A percentile compares a stretch with the other conserved stretches of the same genome.
phyloP scores from a whole-genome alignment of 2,329 filamentous ascomycete genomes.

The Paecilomyces dactylethromorphus region DNA sequence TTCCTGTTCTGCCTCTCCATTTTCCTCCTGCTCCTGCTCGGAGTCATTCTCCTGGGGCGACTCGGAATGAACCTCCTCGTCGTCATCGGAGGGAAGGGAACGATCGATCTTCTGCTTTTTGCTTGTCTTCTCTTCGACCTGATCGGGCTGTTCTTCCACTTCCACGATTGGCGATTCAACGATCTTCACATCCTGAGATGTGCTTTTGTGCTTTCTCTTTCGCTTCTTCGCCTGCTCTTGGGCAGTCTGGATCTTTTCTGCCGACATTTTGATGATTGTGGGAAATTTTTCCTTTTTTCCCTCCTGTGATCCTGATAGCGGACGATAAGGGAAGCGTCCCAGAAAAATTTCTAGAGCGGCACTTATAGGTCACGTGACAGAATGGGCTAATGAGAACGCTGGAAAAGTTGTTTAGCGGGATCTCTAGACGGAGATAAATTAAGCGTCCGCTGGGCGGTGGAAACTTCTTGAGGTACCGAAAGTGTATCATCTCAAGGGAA shows the following conservation, averaged over 20 bases:
- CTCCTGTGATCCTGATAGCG: neutral
- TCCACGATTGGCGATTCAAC: slow-evolving; percentile 7
- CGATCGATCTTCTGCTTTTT: slow-evolving; percentile 14
- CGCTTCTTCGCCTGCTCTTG: slow-evolving; percentile 36
- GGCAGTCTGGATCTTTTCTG: slow-evolving; percentile 31
- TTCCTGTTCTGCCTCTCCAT: slow-evolving; percentile 24
- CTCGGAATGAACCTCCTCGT: slow-evolving; percentile 32
- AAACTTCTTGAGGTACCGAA: too few species aligned
- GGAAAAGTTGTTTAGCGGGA: neutral
- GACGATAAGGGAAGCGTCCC: neutral
- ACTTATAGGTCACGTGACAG: neutral
- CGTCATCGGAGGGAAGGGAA: slow-evolving; percentile 29
- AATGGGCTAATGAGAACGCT: neutral
- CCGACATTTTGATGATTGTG: slow-evolving; percentile 11
- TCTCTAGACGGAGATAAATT: neutral
- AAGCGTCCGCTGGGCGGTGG: neutral
- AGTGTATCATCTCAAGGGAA: too few species aligned
- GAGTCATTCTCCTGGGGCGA: slow-evolving; percentile 20
- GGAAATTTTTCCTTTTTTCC: neutral
- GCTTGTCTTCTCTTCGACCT: slow-evolving; percentile 25
- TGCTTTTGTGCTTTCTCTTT: slow-evolving; percentile 38
- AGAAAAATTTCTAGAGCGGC: neutral
- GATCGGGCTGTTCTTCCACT: slow-evolving; percentile 6
- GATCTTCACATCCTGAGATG: slow-evolving; percentile 11
- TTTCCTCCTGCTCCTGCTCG: slow-evolving; percentile 16